Base-by-base conservation (phyloP, 495 filamentous ascomycete species). In the Lasiosphaeris hirsuta region DNA sequence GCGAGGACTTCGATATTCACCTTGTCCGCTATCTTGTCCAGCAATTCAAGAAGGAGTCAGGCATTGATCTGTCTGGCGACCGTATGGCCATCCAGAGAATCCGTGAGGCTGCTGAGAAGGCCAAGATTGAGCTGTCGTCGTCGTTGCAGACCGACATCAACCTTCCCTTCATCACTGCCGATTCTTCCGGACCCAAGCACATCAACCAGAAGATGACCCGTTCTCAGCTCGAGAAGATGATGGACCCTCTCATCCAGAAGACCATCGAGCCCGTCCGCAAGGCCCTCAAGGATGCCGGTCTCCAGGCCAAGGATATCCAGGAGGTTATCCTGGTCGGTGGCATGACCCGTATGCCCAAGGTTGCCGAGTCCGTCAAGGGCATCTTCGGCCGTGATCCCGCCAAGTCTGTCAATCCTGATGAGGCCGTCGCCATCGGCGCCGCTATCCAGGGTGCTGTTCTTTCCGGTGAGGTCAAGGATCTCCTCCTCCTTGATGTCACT, bases 321-420 rank as follows among this genome's bases (percentile, higher is more conserved):
- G 94, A 98, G 70, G 90, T 98, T 66, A 97, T 98, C 72, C 87
- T 98, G 23, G 94, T 98, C 54, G 94, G 94, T 84, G 94, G 94
- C 78, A 97, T 97, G 94, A 97, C 95, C 63, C 95, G 94, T 80
- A 98, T 98, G 94, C 94, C 94, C 67, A 98, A 97, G 86, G 94
- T 98, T 66, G 86, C 86, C 60, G 92, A 97, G 79, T 95, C 92
- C 37, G 94, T 97, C 69, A 96, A 96, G 86, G 85, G 79, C 77
- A 91, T 97, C 73, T 98, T 98, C 76, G 93, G 95, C 62, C 95
- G 94, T 74, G 94, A 98, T 36, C 91, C 94, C 60, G 90, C 95
- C 72, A 98, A 98, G 84, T 92, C 94, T 38, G 94, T 98, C 75
- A 98, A 98, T 82, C 94, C 94, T 57, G 94, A 98, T 66, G 94